Conservation (phyloP, 176 grass and related monocot species). For the Stipa capillata region DNA sequence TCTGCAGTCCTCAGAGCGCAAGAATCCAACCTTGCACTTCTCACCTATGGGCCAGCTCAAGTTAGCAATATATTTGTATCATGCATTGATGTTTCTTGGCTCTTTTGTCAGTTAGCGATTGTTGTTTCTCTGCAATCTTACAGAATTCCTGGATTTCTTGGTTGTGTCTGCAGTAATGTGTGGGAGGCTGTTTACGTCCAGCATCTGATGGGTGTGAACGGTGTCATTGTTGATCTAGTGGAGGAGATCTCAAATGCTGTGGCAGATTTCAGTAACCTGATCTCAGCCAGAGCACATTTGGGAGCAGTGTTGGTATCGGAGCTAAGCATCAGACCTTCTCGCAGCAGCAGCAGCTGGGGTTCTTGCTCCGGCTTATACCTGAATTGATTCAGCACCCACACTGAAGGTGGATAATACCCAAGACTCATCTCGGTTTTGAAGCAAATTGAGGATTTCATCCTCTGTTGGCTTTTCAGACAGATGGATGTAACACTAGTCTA, state of each 20-base stretch:
- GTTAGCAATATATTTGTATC: constrained; percentile 29
- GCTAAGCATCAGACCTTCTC: constrained; percentile 31
- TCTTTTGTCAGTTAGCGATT: not conserved
- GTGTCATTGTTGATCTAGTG: constrained; percentile 57
- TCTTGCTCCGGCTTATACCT: constrained; percentile 62
- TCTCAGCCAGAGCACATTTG: not conserved
- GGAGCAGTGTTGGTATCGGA: not conserved
- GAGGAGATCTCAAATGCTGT: constrained; percentile 51
- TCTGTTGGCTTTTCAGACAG: not conserved
- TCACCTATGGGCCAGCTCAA: constrained; percentile 89
- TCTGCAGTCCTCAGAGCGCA: constrained; percentile 51
- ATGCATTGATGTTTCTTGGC: not conserved
- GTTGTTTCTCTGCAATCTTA: not conserved
- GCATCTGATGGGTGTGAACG: constrained; percentile 55
- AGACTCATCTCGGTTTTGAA: not conserved
- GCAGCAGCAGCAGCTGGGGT: constrained; percentile 40
- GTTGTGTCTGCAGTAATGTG: constrained; percentile 41
- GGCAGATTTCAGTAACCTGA: constrained; percentile 17
- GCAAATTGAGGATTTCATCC: not conserved
- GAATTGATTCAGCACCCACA: constrained; percentile 35
- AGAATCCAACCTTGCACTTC: constrained; percentile 66
- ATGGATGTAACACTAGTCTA: not conserved
- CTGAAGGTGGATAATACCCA: not conserved
- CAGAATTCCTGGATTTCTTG: not conserved
- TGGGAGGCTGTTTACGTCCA: constrained; percentile 56